phyloP scores from a whole-genome alignment of 805 yeast species.

The Schizosaccharomyces cryophilus region DNA sequence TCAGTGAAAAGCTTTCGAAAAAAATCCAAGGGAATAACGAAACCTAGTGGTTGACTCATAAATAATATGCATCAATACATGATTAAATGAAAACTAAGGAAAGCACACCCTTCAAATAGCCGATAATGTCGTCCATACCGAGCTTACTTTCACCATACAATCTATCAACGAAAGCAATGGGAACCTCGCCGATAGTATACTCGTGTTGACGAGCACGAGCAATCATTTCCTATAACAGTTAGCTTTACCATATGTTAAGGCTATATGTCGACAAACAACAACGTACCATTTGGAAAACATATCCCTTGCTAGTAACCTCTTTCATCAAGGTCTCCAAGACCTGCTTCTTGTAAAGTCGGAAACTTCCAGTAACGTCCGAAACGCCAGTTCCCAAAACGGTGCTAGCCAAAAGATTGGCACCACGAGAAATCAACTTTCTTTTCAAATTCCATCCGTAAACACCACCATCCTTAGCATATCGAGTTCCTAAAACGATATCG shows the following conservation, averaged over 20 bases:
- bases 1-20: neutral
- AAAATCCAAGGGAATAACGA: neutral
- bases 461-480: constrained; percentile 63
- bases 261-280: neutral
- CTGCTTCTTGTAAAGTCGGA: constrained; percentile 39
- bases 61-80: neutral
- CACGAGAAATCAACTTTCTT: constrained; percentile 52
- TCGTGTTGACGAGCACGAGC: constrained; percentile 56
- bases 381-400: constrained; percentile 47
- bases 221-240: constrained; percentile 34
- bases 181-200: constrained; percentile 54
- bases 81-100: neutral
- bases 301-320: constrained; percentile 50
- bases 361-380: constrained; percentile 54
- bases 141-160: constrained; percentile 55
- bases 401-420: constrained; percentile 57
- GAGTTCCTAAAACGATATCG: constrained; percentile 27
- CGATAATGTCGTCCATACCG: constrained; percentile 62
- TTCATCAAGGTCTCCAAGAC: constrained; percentile 41
- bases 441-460: constrained; percentile 69
- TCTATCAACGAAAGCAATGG: constrained; percentile 56
- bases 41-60: neutral
- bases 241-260: neutral
- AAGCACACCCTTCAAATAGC: constrained; percentile 43
- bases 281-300: constrained; percentile 47